Percentiles rank a stretch among this genome's conserved stretches.
phyloP scores from a whole-genome alignment of 148 eudicot genomes.

The Rhododendron vialii region DNA sequence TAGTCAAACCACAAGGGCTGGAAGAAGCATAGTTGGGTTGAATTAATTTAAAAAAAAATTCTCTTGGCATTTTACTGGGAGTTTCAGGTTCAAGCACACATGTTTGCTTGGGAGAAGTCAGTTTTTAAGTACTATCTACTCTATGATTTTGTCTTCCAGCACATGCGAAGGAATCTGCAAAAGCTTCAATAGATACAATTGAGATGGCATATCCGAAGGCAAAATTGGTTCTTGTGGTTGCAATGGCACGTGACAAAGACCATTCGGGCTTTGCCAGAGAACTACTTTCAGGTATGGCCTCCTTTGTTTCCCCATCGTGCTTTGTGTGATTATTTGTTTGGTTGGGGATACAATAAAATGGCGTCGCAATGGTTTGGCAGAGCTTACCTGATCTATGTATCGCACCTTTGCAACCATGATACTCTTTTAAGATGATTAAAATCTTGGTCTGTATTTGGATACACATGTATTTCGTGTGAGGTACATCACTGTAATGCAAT shows the following conservation, averaged over 20 bases:
- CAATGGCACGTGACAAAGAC: constrained; percentile 96
- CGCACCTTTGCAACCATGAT: neutral
- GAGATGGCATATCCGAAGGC: constrained; percentile 42
- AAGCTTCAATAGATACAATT: constrained; percentile 67
- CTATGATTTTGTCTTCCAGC: constrained; percentile 46
- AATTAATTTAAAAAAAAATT: too few species aligned
- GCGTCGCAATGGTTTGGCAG: neutral
- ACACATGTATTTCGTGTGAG: too few species aligned
- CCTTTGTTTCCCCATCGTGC: neutral
- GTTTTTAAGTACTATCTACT: constrained; percentile 25
- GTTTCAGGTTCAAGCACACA: constrained; percentile 38
- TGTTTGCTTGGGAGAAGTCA: constrained; percentile 85
- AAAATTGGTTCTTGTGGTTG: constrained; percentile 68
- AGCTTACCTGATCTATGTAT: neutral
- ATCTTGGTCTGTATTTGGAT: too few species aligned
- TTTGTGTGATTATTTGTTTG: neutral
- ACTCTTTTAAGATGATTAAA: neutral
- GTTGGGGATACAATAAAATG: neutral
- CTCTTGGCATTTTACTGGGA: too few species aligned
- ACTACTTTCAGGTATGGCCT: constrained; percentile 49
- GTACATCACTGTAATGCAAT: too few species aligned
- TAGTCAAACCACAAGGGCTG: too few species aligned
- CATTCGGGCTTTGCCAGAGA: constrained; percentile 81
- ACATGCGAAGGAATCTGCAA: constrained; percentile 89
- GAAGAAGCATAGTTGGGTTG: too few species aligned